Conservation (phyloP, 208 protist genomes). For the Spongospora subterranea region DNA sequence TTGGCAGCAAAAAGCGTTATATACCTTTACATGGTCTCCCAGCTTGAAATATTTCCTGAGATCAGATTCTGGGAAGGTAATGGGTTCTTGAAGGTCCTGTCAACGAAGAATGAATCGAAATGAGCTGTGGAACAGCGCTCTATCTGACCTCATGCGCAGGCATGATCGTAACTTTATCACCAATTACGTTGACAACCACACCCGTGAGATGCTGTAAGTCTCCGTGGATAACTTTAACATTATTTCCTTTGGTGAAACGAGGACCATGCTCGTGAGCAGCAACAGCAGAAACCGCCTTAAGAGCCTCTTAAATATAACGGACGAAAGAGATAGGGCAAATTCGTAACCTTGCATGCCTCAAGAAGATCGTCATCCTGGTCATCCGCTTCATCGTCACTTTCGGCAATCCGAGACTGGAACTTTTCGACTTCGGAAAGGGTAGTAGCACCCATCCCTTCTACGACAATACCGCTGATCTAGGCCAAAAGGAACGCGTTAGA, state of each 20-base stretch:
- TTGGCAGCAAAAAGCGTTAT: neutral
- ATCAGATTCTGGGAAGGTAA: conserved; percentile 54
- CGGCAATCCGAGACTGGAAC: conserved; percentile 23
- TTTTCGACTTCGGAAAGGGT: conserved; percentile 30
- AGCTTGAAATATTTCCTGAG: conserved; percentile 61
- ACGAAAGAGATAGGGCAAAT: neutral
- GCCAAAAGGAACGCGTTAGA: neutral
- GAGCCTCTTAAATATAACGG: neutral
- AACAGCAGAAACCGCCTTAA: conserved; percentile 1
- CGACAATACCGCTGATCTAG: conserved; percentile 31
- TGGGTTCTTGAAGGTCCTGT: neutral
- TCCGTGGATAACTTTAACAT: conserved; percentile 52
- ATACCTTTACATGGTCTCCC: conserved; percentile 59
- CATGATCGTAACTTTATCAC: conserved; percentile 51
- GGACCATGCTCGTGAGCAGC: conserved; percentile 8
- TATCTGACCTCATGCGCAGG: conserved; percentile 59
- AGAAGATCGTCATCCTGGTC: conserved; percentile 4
- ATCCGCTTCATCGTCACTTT: conserved; percentile 40
- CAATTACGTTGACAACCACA: conserved; percentile 35
- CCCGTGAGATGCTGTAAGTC: conserved; percentile 54
- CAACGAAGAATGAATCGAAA: neutral
- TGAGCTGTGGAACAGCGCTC: neutral
- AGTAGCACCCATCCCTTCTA: neutral
- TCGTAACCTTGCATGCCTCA: neutral
- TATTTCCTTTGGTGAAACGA: conserved; percentile 55